Percentiles rank a stretch among this genome's conserved stretches.
Conservation (phyloP, 1,284 basidiomycete species). For the Cryptococcus hybrid region DNA sequence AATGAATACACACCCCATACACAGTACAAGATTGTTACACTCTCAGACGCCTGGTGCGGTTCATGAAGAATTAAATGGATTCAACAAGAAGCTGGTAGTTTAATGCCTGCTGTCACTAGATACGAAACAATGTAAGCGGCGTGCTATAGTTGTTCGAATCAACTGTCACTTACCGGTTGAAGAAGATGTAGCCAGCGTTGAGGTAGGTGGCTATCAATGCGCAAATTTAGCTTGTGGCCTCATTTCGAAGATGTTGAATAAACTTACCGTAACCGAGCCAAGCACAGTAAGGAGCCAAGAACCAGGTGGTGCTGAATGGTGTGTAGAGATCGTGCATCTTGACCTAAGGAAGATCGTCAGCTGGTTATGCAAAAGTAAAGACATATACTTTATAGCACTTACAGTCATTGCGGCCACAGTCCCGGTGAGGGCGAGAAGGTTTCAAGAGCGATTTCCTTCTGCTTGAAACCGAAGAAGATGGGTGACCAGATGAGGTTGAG, state of each 20-base stretch:
- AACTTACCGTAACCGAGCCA: conserved; percentile 48
- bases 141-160: too few relatives aligned
- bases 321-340: conserved; percentile 57
- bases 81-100: too few relatives aligned
- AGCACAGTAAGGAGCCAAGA: conserved; percentile 62
- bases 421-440: conserved; percentile 61
- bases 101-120: too few relatives aligned
- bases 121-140: too few relatives aligned
- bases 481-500: conserved; percentile 72
- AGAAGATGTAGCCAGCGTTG: conserved; percentile 56
- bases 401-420: conserved; percentile 66
- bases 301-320: conserved; percentile 57
- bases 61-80: too few relatives aligned
- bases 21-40: too few relatives aligned
- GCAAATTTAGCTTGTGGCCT: background rate
- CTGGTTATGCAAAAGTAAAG: background rate
- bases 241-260: conserved; percentile 3
- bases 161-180: conserved; percentile 28
- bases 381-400: conserved; percentile 20
- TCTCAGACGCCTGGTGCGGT: too few relatives aligned
- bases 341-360: conserved; percentile 33
- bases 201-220: conserved; percentile 58
- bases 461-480: conserved; percentile 61
- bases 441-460: conserved; percentile 61
- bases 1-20: too few relatives aligned